Percentiles rank a stretch among this genome's conserved stretches.
Conservation (phyloP, 345 rosid genomes). For the Boechera stricta region DNA sequence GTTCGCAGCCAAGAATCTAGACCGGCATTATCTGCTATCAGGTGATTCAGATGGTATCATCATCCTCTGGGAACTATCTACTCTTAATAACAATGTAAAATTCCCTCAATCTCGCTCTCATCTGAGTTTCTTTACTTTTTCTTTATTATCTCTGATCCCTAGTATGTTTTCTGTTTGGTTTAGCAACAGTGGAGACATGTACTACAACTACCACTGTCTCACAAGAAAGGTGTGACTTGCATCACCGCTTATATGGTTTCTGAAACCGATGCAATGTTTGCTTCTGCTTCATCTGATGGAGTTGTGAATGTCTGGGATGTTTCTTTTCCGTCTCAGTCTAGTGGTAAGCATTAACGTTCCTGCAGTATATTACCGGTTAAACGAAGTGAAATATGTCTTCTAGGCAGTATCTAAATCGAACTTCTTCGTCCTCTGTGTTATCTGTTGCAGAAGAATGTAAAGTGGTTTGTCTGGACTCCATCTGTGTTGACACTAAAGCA, state of each 20-base stretch:
- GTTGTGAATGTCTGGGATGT: constrained; percentile 68
- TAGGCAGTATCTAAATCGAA: neutral
- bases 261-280: constrained; percentile 64
- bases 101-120: neutral
- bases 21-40: constrained; percentile 72
- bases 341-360: constrained; percentile 49
- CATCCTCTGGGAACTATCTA: constrained; percentile 78
- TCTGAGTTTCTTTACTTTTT: neutral
- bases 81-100: constrained; percentile 59
- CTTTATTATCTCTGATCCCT: neutral
- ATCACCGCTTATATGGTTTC: constrained; percentile 73
- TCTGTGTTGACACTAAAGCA: constrained; percentile 73
- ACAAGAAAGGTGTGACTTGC: constrained; percentile 91
- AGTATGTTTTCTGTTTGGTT: constrained; percentile 14
- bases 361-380: neutral
- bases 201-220: constrained; percentile 69
- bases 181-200: constrained; percentile 73
- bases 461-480: constrained; percentile 61
- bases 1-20: constrained; percentile 62
- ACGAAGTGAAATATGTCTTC: neutral
- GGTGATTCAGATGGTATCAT: constrained; percentile 82
- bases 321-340: constrained; percentile 53
- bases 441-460: constrained; percentile 66
- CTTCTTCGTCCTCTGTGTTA: neutral
- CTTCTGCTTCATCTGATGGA: constrained; percentile 89